Evolutionary conservation across 169 alveolate species (phyloP), one percentile per base, ranked within the genome.

Genomic region (Plasmodium falciparum): DNA sequence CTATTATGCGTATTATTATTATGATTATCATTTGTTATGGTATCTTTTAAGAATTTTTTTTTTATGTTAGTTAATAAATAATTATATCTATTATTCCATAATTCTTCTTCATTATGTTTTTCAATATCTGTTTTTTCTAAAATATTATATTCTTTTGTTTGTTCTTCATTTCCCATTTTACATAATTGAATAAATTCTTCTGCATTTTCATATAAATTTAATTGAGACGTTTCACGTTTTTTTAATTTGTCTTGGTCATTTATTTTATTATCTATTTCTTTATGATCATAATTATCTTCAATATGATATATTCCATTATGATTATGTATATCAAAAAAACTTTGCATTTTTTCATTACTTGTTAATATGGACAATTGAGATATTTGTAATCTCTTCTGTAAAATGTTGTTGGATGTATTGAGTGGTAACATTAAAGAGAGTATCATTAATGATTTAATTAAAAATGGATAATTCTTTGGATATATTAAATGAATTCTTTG

Each of bases 401-500:
- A 49, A 20, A 83, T 83, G 5, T 83, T 83, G 22, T 83, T 83
- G 3, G 91, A 83, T 26, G 91, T 83, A 56, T 83, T 83, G 15
- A 83, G 26, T 5, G 91, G 91, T 39, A 83, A 24, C 80, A 83
- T 67, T 49, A 83, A 58, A 63, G 91, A 83, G 24, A 83, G 83
- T 22, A 83, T 83, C 73, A 94, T 89, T 52, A 94, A 74, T 0
- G 96, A 74, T 69, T 91, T 90, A n/a, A 94, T 83, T 70, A 94
- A 88, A 45, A 65, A 88, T 49, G 94, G 95, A 70, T 94, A 86
- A 20, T 52, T 70, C 61, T 70, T 88, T 22, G 96, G 96, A 26
- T 92, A 75, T n/a, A 92, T 83, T 50, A 94, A 83, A 62, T 94
- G 96, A 62, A 94, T 62, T 61, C 96, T 58, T 80, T 91, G 93